Conservation (phyloP, 169 alveolate species). For the Amoebophrya sp. region DNA sequence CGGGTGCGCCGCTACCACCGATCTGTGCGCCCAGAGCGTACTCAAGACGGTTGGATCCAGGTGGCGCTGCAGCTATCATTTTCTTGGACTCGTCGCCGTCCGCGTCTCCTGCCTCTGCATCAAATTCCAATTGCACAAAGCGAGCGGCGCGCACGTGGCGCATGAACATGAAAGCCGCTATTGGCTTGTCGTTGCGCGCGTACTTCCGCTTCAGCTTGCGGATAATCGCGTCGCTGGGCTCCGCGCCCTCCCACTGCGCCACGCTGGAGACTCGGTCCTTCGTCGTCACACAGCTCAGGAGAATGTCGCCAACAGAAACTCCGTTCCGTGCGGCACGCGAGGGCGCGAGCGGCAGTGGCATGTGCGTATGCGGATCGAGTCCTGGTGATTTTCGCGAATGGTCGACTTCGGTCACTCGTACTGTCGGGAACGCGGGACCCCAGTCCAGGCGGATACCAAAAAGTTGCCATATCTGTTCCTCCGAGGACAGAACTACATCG, state of each 20-base stretch:
- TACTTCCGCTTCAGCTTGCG: background rate
- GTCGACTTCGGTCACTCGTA: background rate
- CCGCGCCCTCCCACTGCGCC: background rate
- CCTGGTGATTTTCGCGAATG: too few relatives aligned
- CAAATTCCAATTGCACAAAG: background rate
- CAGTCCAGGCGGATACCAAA: background rate
- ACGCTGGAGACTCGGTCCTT: background rate
- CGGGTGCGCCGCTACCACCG: too few relatives aligned
- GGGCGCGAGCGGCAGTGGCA: background rate
- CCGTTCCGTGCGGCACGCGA: background rate
- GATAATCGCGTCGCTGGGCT: background rate
- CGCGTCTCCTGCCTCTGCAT: too few relatives aligned
- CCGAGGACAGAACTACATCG: background rate
- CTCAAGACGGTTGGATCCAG: too few relatives aligned
- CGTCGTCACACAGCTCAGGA: background rate
- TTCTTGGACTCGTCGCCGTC: too few relatives aligned
- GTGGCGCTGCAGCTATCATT: too few relatives aligned
- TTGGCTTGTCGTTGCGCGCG: background rate
- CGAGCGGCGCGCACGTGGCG: background rate
- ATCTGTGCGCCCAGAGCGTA: too few relatives aligned
- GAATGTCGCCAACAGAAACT: background rate
- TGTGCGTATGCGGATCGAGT: too few relatives aligned
- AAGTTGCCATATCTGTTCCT: background rate
- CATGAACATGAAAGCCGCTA: background rate
- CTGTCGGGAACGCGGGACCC: background rate